phyloP scores from a whole-genome alignment of 2,329 filamentous ascomycete genomes.

The Lizonia empirigonia region DNA sequence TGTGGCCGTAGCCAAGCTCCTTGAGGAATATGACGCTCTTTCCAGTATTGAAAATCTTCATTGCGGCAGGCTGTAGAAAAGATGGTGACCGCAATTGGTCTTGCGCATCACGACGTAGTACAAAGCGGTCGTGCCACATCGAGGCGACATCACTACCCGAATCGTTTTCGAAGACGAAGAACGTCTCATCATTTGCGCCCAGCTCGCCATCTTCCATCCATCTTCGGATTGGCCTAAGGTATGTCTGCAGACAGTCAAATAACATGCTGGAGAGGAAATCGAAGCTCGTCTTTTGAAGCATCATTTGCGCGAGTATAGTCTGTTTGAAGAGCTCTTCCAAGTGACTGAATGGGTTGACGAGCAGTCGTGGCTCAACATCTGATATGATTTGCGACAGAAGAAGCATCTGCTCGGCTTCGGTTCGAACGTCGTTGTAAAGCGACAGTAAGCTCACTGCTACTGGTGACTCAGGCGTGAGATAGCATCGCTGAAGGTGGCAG shows the following conservation, averaged over 20 bases:
- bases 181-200: slow-evolving; percentile 67
- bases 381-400: slow-evolving; percentile 67
- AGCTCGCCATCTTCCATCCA: slow-evolving; percentile 87
- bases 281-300: slow-evolving; percentile 67
- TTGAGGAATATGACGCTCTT: slow-evolving; percentile 88
- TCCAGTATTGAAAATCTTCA: slow-evolving; percentile 81
- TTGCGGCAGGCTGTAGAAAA: slow-evolving; percentile 73
- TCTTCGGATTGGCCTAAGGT: slow-evolving; percentile 75
- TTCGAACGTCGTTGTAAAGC: slow-evolving; percentile 63
- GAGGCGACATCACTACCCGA: slow-evolving; percentile 64
- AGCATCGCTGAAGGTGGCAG: slow-evolving; percentile 64
- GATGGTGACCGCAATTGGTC: slow-evolving; percentile 70
- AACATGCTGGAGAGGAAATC: slow-evolving; percentile 71
- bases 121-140: slow-evolving; percentile 78
- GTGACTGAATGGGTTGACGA: slow-evolving; percentile 67
- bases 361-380: slow-evolving; percentile 55
- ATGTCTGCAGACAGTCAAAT: slow-evolving; percentile 80
- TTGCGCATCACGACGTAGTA: slow-evolving; percentile 65
- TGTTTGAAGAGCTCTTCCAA: slow-evolving; percentile 78
- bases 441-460: slow-evolving; percentile 70
- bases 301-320: slow-evolving; percentile 71
- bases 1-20: slow-evolving; percentile 64
- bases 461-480: slow-evolving; percentile 60
- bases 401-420: slow-evolving; percentile 61
- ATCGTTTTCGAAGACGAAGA: slow-evolving; percentile 72